A percentile compares a stretch with the other conserved stretches of the same genome.
Conservation (phyloP, 2,329 filamentous ascomycete genomes). For the Fonsecaea erecta region DNA sequence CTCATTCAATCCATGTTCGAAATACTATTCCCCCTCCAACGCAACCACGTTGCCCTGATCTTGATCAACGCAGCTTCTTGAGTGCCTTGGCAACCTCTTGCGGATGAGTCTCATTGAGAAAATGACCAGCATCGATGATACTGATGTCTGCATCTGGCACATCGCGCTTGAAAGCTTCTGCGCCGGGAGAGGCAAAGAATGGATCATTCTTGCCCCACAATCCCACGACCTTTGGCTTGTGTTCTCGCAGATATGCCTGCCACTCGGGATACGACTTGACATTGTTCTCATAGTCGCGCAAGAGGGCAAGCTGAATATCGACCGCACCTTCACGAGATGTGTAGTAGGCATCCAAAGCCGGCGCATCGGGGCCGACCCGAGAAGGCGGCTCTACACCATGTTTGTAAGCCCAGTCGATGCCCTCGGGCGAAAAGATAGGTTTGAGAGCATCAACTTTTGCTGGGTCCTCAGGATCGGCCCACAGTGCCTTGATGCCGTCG, state of each 20-base stretch:
- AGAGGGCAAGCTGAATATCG: neutral
- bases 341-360: neutral
- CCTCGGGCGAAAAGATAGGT: neutral
- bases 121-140: neutral
- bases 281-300: neutral
- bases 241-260: neutral
- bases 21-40: too few relatives aligned
- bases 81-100: neutral
- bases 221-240: neutral
- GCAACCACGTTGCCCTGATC: too few relatives aligned
- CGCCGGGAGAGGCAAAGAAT: neutral
- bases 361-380: neutral
- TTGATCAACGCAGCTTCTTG: neutral
- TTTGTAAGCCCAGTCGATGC: neutral
- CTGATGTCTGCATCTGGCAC: neutral
- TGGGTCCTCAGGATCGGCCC: neutral
- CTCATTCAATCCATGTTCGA: too few relatives aligned
- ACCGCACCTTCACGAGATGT: neutral
- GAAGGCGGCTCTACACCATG: neutral
- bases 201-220: constrained; percentile 4
- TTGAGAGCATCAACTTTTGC: neutral
- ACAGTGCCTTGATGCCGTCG: neutral
- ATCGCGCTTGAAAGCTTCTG: neutral
- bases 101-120: neutral
- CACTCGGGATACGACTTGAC: neutral